phyloP scores from a whole-genome alignment of 257 asterid genomes.

The Paraleonurus japonicus region DNA sequence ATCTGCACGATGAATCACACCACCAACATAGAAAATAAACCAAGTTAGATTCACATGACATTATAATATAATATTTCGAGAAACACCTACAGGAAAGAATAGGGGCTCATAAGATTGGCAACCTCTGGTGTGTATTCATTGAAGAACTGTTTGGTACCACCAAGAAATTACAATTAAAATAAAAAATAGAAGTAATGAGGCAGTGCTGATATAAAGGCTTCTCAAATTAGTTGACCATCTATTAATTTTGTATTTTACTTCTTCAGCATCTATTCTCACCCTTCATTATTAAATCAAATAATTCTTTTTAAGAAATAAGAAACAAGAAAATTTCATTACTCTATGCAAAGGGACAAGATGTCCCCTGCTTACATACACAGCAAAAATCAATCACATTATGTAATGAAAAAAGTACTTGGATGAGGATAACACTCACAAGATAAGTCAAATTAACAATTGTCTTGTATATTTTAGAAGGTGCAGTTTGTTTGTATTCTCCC shows the following conservation, averaged over 20 bases:
- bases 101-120: neutral
- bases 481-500: neutral
- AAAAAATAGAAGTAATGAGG: neutral
- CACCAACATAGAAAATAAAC: slow-evolving; percentile 16
- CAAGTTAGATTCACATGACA: slow-evolving; percentile 11
- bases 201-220: slow-evolving; percentile 13
- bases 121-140: neutral
- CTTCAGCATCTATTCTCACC: neutral
- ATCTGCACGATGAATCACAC: slow-evolving; percentile 52
- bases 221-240: neutral
- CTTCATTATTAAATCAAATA: neutral
- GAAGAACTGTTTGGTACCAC: neutral
- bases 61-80: neutral
- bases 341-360: neutral
- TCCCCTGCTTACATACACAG: neutral
- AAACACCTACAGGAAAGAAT: slow-evolving; percentile 1
- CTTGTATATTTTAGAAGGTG: neutral
- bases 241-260: neutral
- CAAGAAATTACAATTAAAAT: neutral
- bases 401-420: neutral
- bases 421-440: neutral
- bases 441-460: neutral
- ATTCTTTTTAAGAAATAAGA: neutral
- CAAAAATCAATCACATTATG: neutral
- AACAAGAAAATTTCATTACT: too few species aligned